These are phyloP conservation scores for Lanzia echinophila DNA, from an alignment of 2,329 filamentous ascomycete species.

Conservation along the genomic window DNA sequence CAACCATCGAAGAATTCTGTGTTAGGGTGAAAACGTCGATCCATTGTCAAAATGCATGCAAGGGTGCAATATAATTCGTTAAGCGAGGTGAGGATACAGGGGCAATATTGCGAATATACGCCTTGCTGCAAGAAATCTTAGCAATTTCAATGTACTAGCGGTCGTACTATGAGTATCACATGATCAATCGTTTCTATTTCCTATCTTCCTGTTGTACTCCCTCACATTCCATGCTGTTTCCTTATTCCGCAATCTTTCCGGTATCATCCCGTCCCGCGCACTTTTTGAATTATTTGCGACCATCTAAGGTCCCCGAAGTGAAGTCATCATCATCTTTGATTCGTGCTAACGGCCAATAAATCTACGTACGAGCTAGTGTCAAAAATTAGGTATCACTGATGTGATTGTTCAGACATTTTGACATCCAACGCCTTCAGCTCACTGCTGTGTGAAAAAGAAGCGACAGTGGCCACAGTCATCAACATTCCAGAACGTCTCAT, in stretches of 20 bases:
- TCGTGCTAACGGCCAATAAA: no score
- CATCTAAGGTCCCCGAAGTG: no score
- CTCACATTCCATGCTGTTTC: conserved; percentile 16
- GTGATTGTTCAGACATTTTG: neutral
- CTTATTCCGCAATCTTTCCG: conserved; percentile 6
- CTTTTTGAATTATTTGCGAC: neutral
- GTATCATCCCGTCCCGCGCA: conserved; percentile 7
- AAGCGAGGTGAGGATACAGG: neutral
- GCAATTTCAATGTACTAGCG: neutral
- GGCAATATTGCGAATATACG: neutral
- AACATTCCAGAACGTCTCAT: conserved; percentile 19
- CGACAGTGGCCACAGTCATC: neutral
- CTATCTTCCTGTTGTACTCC: conserved; percentile 11
- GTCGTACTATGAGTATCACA: conserved; percentile 11
- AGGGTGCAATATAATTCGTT: conserved; percentile 4
- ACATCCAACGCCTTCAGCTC: conserved; percentile 5
- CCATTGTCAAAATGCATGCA: conserved; percentile 7
- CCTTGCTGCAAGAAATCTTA: conserved; percentile 4
- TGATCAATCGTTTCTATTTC: conserved; percentile 12
- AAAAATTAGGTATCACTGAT: neutral
- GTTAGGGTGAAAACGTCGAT: conserved; percentile 1
- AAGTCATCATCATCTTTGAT: no score
- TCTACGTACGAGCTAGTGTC: neutral
- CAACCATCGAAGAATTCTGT: conserved; percentile 10
- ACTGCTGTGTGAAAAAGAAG: neutral